Base-by-base conservation (phyloP, 2,329 filamentous ascomycete species). In the Pestalotiopsis sp. region DNA sequence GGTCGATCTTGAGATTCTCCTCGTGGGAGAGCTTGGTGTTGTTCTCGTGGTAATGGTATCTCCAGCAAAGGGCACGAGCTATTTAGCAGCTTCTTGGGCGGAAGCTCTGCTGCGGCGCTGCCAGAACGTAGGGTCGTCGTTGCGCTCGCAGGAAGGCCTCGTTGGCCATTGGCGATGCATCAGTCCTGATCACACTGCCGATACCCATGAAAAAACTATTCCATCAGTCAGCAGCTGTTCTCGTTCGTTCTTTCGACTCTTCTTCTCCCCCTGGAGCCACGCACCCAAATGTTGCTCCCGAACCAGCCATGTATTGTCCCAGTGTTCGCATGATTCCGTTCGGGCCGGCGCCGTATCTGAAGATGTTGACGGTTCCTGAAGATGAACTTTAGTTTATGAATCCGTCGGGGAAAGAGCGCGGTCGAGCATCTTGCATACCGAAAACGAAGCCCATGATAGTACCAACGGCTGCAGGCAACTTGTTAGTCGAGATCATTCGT, bases 401-500 rank as follows among this genome's bases (percentile, higher is more conserved):
- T n/a, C 6, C 4, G 45, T 7, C 4, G 27, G n/a, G 49, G 66
- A 36, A 58, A 58, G 38, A 45, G 41, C 25, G 41, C 20, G 68
- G 61, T 20, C 39, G 23, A 14, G 49, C 62, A 17, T 69, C 49
- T 63, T 67, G 76, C 85, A 65, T 85, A 97, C 95, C 96, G 76
- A 96, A 97, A 77, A 99, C 97, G 85, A 99, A 98, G 72, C 96
- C 96, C 83, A 99, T 98, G 79, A 97, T 97, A 66, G 93, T 86
- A 71, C 96, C 96, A 71, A 99, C 96, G 82, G 94, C 96, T 98
- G 76, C 14, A 70, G 41, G 25, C 41, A 65, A 70, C 14, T 45
- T 20, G 72, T 84, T 74, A 84, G 82, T 67, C 62, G 13, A 11
- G 52, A 17, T n/a, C 17, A 66, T 52, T 60, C n/a, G 20, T 56